Conservation (phyloP, 2,329 filamentous ascomycete species). For the Phoma sp. region DNA sequence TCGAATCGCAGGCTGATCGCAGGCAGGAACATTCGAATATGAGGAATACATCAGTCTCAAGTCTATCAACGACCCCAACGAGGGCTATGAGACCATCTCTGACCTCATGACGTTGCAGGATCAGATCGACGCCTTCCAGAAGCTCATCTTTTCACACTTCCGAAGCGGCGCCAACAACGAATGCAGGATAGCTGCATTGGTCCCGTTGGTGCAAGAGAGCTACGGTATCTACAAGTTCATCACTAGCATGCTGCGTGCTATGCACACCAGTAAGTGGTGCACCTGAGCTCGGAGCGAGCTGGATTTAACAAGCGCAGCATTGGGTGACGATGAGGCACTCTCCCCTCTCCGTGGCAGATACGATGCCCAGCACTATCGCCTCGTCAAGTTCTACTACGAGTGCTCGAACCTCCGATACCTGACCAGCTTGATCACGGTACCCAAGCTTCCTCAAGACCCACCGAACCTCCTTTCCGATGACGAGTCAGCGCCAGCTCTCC, state of each 20-base stretch:
- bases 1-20: constrained; percentile 22
- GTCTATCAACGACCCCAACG: constrained; percentile 97
- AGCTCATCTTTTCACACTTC: constrained; percentile 97
- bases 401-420: constrained; percentile 97
- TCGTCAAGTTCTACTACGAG: constrained; percentile 98
- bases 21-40: constrained; percentile 83
- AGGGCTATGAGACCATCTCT: constrained; percentile 94
- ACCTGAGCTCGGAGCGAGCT: background rate
- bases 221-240: constrained; percentile 99
- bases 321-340: constrained; percentile 91
- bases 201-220: constrained; percentile 93
- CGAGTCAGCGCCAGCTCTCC: constrained; percentile 79
- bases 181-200: constrained; percentile 91
- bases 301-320: constrained; percentile 60
- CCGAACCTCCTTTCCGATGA: constrained; percentile 88
- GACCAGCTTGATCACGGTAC: constrained; percentile 93
- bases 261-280: constrained; percentile 80
- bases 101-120: constrained; percentile 97
- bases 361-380: constrained; percentile 92
- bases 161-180: constrained; percentile 91
- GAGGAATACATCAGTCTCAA: constrained; percentile 98
- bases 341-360: constrained; percentile 88
- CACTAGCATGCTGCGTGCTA: constrained; percentile 97
- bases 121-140: constrained; percentile 98
- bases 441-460: constrained; percentile 92